Percentiles rank a stretch among this genome's conserved stretches.
Conservation (phyloP, 805 yeast genomes). For the Schizosaccharomyces octosporus region DNA sequence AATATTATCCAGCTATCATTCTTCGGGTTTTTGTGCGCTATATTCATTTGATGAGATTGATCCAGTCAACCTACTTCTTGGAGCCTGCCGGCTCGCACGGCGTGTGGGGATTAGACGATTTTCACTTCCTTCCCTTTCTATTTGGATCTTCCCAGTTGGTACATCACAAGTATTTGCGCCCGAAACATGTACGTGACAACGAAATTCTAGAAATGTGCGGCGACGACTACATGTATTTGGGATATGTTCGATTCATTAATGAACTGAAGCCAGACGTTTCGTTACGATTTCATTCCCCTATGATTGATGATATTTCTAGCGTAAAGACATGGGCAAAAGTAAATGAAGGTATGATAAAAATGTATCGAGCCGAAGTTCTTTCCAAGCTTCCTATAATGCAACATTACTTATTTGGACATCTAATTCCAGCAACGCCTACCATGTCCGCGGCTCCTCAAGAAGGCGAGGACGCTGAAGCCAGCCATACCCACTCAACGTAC, state of each 20-base stretch:
- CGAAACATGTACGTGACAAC: slow-evolving; percentile 58
- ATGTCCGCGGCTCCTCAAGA: slow-evolving; percentile 5
- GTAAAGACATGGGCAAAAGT: slow-evolving; percentile 80
- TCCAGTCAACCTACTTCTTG: slow-evolving; percentile 54
- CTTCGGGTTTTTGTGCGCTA: slow-evolving; percentile 45
- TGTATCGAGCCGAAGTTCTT: slow-evolving; percentile 85
- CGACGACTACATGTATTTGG: slow-evolving; percentile 58
- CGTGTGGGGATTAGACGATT: slow-evolving; percentile 96
- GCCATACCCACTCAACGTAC: slow-evolving; percentile 30
- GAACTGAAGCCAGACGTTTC: slow-evolving; percentile 45
- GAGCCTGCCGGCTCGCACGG: slow-evolving; percentile 99
- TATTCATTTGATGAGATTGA: slow-evolving; percentile 39
- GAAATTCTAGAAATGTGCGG: slow-evolving; percentile 66
- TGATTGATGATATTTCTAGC: slow-evolving; percentile 82
- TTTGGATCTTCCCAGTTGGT: slow-evolving; percentile 71
- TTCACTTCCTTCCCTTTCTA: slow-evolving; percentile 66
- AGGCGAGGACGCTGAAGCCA: slow-evolving; percentile 2
- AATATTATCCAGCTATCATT: slow-evolving; percentile 22
- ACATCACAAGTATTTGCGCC: slow-evolving; percentile 40
- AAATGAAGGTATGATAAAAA: slow-evolving; percentile 78
- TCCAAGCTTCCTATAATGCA: slow-evolving; percentile 80
- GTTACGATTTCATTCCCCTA: slow-evolving; percentile 84
- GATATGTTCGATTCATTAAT: slow-evolving; percentile 69
- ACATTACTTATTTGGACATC: slow-evolving; percentile 62
- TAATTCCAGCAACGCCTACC: slow-evolving; percentile 10